Evolutionary conservation across 176 grass and related monocot species (phyloP).

Genomic region (Avena eriantha): DNA sequence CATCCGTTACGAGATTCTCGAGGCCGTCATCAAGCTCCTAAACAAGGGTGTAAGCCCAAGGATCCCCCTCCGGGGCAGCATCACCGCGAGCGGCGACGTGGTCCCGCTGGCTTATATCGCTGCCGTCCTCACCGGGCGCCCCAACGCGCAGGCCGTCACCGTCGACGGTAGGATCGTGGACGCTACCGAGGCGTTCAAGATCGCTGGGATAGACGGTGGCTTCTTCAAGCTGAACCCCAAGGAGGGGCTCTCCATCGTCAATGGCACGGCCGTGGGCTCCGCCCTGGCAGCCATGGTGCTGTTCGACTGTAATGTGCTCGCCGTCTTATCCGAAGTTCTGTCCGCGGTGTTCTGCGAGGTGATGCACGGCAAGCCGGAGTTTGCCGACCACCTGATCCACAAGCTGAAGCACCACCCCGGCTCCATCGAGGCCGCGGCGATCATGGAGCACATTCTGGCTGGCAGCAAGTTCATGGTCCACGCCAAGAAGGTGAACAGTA

Average conservation of each 20-base stretch:
- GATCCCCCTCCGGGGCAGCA: background rate
- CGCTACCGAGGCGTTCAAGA: background rate
- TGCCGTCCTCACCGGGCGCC: constrained; percentile 3
- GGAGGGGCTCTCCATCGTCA: background rate
- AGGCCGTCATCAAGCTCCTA: constrained; percentile 3
- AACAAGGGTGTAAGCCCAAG: background rate
- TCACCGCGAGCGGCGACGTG: background rate
- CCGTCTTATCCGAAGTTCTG: background rate
- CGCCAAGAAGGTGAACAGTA: constrained; percentile 64
- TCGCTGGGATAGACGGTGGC: background rate
- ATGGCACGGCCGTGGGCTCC: background rate
- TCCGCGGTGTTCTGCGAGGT: constrained; percentile 49
- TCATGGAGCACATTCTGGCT: constrained; percentile 81
- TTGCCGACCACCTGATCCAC: constrained; percentile 82
- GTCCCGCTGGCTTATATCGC: constrained; percentile 6
- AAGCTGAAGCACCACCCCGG: constrained; percentile 92
- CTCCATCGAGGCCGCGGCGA: constrained; percentile 82
- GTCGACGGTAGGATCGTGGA: background rate
- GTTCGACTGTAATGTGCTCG: background rate
- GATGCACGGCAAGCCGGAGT: constrained; percentile 82
- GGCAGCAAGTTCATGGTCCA: constrained; percentile 72
- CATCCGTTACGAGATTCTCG: background rate
- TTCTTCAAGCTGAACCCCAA: constrained; percentile 31
- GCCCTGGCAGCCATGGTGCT: background rate
- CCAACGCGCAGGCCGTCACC: background rate